Evolutionary conservation across 345 rosid genomes (phyloP).

Genomic region (Cardamine chenopodiifolia): DNA sequence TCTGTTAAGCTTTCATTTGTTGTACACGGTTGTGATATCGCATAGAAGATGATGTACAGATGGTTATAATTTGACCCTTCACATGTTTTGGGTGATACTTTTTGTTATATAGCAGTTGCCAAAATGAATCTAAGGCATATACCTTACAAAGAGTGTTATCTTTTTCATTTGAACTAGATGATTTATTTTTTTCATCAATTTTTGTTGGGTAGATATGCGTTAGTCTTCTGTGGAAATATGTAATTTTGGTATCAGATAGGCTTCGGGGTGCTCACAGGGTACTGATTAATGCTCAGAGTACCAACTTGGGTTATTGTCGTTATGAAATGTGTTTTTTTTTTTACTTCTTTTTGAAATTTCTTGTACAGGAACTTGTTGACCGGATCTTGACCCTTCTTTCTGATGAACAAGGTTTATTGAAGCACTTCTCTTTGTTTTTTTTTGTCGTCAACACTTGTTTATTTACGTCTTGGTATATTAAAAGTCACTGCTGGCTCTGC

Average conservation of each 20-base stretch:
- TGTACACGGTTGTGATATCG: not conserved
- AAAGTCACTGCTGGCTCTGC: constrained; percentile 1
- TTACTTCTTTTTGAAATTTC: constrained; percentile 1
- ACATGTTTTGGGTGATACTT: not conserved
- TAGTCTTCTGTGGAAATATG: constrained; percentile 2
- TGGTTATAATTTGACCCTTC: constrained; percentile 19
- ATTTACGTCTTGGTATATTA: constrained; percentile 10
- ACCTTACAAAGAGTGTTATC: not conserved
- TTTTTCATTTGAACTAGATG: not conserved
- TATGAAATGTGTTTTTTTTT: not conserved
- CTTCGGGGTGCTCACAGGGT: constrained; percentile 5
- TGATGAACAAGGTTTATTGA: constrained; percentile 70
- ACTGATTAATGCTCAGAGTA: not conserved
- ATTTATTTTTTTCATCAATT: not conserved
- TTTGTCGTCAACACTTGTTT: not conserved
- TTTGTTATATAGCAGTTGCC: not conserved
- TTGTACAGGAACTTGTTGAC: constrained; percentile 81
- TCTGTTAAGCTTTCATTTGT: constrained; percentile 4
- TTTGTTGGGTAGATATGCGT: constrained; percentile 9
- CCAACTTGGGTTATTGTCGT: not conserved
- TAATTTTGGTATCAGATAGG: not conserved
- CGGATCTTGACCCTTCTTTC: constrained; percentile 69
- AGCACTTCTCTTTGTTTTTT: not conserved
- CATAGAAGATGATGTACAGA: not conserved
- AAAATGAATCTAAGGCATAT: not conserved